Conservation (phyloP, 2,329 filamentous ascomycete genomes). For the Aureobasidium subglaciale region DNA sequence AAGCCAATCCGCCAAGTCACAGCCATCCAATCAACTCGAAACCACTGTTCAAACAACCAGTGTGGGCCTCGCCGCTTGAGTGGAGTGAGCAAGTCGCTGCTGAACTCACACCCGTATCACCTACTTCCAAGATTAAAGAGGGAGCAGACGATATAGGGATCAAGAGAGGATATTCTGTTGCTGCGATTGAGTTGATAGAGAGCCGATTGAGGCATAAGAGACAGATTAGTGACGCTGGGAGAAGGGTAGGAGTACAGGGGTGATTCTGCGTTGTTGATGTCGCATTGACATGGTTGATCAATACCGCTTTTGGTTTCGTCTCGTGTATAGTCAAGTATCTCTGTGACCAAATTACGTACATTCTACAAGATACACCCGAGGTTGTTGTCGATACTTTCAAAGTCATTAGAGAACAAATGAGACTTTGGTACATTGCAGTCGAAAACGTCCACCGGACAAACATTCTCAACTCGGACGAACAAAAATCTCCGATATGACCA, state of each 20-base stretch:
- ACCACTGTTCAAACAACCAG: background rate
- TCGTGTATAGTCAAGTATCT: too few relatives aligned
- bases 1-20: background rate
- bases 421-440: too few relatives aligned
- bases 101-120: background rate
- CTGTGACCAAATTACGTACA: too few relatives aligned
- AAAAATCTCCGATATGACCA: too few relatives aligned
- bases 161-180: conserved; percentile 25
- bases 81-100: background rate
- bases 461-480: too few relatives aligned
- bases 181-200: conserved; percentile 22
- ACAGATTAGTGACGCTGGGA: background rate
- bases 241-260: background rate
- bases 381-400: too few relatives aligned
- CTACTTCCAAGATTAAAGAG: background rate
- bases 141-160: background rate
- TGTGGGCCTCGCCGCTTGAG: background rate
- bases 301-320: too few relatives aligned
- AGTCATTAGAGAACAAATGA: too few relatives aligned
- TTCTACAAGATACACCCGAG: too few relatives aligned
- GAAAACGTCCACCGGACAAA: too few relatives aligned
- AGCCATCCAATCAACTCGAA: background rate
- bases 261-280: background rate
- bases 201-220: conserved; percentile 16
- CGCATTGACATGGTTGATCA: too few relatives aligned